Evolutionary conservation across 78 protist species (phyloP).

Genomic region (Isochrysis galbana): DNA sequence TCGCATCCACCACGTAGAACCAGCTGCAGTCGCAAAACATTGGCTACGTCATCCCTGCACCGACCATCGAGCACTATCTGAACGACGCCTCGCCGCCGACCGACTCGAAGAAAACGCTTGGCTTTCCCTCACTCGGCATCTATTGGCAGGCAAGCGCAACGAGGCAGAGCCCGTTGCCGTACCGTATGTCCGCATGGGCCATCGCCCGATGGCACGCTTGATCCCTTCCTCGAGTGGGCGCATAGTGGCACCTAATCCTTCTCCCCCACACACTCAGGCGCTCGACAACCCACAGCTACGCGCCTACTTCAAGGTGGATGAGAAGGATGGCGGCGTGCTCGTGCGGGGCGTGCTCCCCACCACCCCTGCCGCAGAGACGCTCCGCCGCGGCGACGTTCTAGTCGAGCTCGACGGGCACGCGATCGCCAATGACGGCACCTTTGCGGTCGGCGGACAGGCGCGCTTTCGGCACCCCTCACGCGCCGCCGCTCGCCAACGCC

Average conservation of each 20-base stretch:
- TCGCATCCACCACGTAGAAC: no score
- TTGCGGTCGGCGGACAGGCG: slow-evolving; percentile 58
- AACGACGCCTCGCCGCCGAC: not conserved
- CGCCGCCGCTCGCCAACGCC: not conserved
- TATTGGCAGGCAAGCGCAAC: slow-evolving; percentile 33
- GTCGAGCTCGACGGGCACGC: slow-evolving; percentile 50
- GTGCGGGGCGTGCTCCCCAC: slow-evolving; percentile 22
- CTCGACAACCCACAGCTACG: slow-evolving; percentile 46
- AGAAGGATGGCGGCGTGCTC: slow-evolving; percentile 24
- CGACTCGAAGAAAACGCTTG: not conserved
- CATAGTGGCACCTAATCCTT: no score
- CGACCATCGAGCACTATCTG: slow-evolving; percentile 60
- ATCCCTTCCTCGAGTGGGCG: no score
- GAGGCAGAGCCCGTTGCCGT: not conserved
- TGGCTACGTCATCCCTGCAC: slow-evolving; percentile 74
- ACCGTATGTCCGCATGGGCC: not conserved
- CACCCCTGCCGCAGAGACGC: not conserved
- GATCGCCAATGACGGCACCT: slow-evolving; percentile 69
- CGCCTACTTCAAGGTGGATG: not conserved
- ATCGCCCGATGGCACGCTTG: no score
- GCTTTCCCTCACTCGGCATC: slow-evolving; percentile 37
- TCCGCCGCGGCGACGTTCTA: slow-evolving; percentile 53
- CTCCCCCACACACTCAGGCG: no score
- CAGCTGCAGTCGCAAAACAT: slow-evolving; percentile 53
- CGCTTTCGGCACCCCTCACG: slow-evolving; percentile 28